Base-by-base conservation (phyloP, 768 basidiomycete species). In the Amanita muscaria region DNA sequence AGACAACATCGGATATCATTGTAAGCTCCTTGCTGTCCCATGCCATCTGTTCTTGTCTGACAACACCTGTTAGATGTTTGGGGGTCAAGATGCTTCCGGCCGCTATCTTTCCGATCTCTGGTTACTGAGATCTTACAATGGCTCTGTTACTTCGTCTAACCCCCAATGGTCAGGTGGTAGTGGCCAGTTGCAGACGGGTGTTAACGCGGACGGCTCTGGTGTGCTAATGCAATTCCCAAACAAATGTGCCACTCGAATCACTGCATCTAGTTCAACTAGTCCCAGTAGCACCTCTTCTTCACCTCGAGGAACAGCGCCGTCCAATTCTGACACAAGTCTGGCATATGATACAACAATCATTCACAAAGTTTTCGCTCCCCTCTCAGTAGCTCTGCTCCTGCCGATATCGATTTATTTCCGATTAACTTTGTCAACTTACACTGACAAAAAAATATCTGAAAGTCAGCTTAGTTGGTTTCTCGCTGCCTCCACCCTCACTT, bases 71-170 rank as follows among this genome's bases (percentile, higher is more conserved):
- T 49, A 73, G 72, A 60, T 89, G 8, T 90, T 87, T 51, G 88
- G 88, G 25, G 88, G 88, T 31, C 73, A 73, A 52, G 84, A 87
- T 56, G 65, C 68, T 34, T 58, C 64, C 44, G 87, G 87, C 11
- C 74, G 66, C 19, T 80, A 84, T 55, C 67, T 88, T 3, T 73
- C 77, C 31, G 88, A 90, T 45, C 56, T 90, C 9, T 90, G 88
- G 88, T 58, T 90, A 6, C 67, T 90, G 49, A 69, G 88, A 42
- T 74, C 83, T 3, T 89, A 88, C 59, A 69, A 72, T 49, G 80
- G 69, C n/a, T 60, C 70, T 24, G 55, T 85, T 44, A 72, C 73
- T n/a, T 51, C 71, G n/a, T 71, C 77, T 2, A 67, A 69, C 40
- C 60, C 70, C 45, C 62, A 61, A 5, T 87, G 83, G 84, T 57